Conservation (phyloP, 169 alveolate species). For the Cryptosporidium sp. region DNA sequence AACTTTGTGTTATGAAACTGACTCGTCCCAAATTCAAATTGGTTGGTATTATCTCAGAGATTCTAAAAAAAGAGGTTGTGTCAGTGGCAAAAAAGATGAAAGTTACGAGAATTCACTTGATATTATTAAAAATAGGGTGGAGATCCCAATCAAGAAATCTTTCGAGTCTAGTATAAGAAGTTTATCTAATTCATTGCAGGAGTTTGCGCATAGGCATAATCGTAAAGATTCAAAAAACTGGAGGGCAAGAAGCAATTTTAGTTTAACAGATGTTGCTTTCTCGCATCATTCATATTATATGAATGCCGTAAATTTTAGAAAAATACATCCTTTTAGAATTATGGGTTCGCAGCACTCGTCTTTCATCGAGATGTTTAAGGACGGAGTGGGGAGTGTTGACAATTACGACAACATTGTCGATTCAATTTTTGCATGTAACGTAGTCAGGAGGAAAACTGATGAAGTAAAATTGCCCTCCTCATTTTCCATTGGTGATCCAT, state of each 20-base stretch:
- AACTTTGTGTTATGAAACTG: constrained; percentile 79
- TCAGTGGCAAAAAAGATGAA: constrained; percentile 43
- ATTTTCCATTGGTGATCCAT: constrained; percentile 87
- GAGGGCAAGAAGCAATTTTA: constrained; percentile 66
- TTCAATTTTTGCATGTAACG: constrained; percentile 53
- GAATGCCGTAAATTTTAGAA: constrained; percentile 19
- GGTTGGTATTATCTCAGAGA: constrained; percentile 75
- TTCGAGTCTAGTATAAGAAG: constrained; percentile 24
- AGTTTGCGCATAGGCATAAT: constrained; percentile 40
- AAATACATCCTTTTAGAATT: constrained; percentile 16
- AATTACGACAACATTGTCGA: not conserved
- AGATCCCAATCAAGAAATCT: constrained; percentile 38
- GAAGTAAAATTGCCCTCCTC: constrained; percentile 77
- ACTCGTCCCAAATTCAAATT: constrained; percentile 76
- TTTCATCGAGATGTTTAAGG: constrained; percentile 48
- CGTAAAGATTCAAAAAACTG: constrained; percentile 21
- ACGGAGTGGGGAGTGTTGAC: not conserved
- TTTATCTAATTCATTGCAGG: constrained; percentile 51
- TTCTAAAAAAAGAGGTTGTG: constrained; percentile 45
- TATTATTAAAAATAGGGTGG: constrained; percentile 33
- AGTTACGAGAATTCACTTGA: not conserved
- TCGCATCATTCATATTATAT: constrained; percentile 71
- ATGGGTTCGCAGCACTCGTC: not conserved
- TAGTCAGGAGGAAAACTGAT: not conserved
- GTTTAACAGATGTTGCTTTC: constrained; percentile 56